Percentiles rank a stretch among this genome's conserved stretches.
Evolutionary conservation across 208 protist species (phyloP).

Genomic region (Trypanosoma grayi): DNA sequence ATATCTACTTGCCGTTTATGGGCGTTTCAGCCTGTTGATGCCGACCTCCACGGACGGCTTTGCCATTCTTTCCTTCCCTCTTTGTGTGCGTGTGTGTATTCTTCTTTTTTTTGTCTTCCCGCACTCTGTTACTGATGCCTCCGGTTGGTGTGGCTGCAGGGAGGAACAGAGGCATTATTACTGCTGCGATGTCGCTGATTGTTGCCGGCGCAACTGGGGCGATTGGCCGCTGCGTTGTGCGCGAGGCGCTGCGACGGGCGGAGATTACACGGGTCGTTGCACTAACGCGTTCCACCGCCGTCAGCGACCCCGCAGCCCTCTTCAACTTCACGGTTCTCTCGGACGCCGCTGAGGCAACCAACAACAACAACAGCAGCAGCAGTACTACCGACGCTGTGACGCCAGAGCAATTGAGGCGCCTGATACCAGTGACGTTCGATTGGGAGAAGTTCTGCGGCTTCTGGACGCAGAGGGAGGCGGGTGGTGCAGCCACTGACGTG

Average conservation of each 20-base stretch:
- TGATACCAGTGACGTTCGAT: slow-evolving; percentile 49
- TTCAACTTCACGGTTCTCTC: slow-evolving; percentile 31
- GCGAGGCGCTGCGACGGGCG: slow-evolving; percentile 35
- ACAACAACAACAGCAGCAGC: neutral
- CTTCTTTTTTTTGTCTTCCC: slow-evolving; percentile 18
- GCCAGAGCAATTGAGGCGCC: slow-evolving; percentile 24
- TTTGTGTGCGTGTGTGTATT: neutral
- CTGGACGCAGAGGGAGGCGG: slow-evolving; percentile 16
- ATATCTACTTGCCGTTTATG: too few relatives aligned
- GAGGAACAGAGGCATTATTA: neutral
- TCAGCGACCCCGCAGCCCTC: slow-evolving; percentile 32
- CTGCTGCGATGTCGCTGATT: slow-evolving; percentile 50
- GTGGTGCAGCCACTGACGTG: neutral
- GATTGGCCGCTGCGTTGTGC: slow-evolving; percentile 61
- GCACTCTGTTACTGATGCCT: slow-evolving; percentile 8
- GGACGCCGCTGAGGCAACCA: neutral
- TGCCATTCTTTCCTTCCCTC: neutral
- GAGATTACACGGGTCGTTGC: slow-evolving; percentile 56
- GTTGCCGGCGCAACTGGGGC: slow-evolving; percentile 75
- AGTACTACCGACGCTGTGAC: slow-evolving; percentile 17
- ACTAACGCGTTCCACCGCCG: slow-evolving; percentile 39
- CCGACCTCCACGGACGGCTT: too few relatives aligned
- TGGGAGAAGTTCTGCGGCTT: slow-evolving; percentile 55
- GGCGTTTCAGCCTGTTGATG: too few relatives aligned
- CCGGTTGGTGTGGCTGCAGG: neutral